Percentiles rank a stretch among this genome's conserved stretches.
phyloP scores from a whole-genome alignment of 768 basidiomycete genomes.

The Tulasnella sp. region DNA sequence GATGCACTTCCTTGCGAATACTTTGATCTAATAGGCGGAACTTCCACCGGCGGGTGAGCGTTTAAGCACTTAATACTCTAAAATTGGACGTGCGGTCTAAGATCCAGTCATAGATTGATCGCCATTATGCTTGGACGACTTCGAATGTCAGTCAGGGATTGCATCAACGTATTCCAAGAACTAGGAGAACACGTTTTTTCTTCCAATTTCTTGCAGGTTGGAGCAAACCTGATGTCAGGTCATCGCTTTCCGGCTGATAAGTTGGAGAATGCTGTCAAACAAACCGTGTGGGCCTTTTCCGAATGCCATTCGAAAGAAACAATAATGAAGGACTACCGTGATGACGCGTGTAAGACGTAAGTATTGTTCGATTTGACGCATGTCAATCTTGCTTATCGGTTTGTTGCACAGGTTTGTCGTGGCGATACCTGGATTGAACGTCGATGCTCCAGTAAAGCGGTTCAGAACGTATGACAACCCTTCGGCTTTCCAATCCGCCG shows the following conservation, averaged over 20 bases:
- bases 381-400: background rate
- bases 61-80: too few species aligned
- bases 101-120: conserved; percentile 19
- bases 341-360: conserved; percentile 7
- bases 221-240: background rate
- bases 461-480: conserved; percentile 17
- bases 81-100: too few species aligned
- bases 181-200: conserved; percentile 27
- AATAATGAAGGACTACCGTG: conserved; percentile 1
- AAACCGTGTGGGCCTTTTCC: too few species aligned
- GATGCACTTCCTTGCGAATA: background rate
- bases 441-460: conserved; percentile 6
- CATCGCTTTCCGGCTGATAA: conserved; percentile 8
- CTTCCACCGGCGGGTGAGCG: conserved; percentile 4
- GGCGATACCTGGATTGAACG: conserved; percentile 12
- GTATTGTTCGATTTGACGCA: background rate
- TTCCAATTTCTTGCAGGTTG: background rate
- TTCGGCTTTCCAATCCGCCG: background rate
- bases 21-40: conserved; percentile 1
- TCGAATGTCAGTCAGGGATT: conserved; percentile 28
- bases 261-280: conserved; percentile 14
- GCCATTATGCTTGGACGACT: conserved; percentile 31
- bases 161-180: conserved; percentile 23
- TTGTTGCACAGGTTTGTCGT: conserved; percentile 16
- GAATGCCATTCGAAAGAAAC: background rate